Evolutionary conservation across 495 filamentous ascomycete genomes (phyloP).

Genomic region (Trichoderma reesei): DNA sequence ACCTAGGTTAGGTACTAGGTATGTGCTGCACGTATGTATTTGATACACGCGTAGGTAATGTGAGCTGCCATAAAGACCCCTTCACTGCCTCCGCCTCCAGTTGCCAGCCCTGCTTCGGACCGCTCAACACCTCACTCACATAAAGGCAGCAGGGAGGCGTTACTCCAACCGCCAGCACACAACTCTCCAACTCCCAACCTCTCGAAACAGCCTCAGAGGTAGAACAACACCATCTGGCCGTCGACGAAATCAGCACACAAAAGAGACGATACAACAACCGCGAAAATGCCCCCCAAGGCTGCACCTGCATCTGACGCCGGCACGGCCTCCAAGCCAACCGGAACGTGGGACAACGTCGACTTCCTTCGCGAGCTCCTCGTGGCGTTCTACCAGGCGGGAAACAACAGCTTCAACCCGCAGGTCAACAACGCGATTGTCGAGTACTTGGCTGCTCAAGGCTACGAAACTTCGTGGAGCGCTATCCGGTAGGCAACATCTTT

Average conservation of each 20-base stretch:
- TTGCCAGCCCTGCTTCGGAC: background rate
- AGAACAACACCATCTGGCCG: too few species aligned
- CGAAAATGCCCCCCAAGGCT: background rate
- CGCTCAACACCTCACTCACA: too few species aligned
- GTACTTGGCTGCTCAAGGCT: conserved; percentile 1
- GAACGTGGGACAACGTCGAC: conserved; percentile 1
- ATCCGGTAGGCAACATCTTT: conserved; percentile 15
- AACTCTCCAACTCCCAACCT: background rate
- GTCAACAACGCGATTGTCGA: conserved; percentile 1
- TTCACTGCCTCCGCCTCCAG: too few species aligned
- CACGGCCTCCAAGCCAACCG: background rate
- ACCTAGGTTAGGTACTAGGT: too few species aligned
- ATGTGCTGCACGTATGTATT: too few species aligned
- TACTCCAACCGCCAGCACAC: background rate
- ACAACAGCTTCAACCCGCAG: background rate
- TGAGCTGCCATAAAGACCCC: too few species aligned
- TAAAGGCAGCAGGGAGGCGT: background rate
- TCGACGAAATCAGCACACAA: background rate
- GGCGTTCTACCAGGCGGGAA: background rate
- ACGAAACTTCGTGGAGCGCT: conserved; percentile 15
- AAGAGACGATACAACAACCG: background rate
- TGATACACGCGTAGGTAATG: too few species aligned
- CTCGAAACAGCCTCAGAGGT: background rate
- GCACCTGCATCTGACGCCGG: background rate
- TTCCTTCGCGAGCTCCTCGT: conserved; percentile 4